Percentiles rank a stretch among this genome's conserved stretches.
Conservation (phyloP, 352 stramenopile species). For the Pythium brachiatum region DNA sequence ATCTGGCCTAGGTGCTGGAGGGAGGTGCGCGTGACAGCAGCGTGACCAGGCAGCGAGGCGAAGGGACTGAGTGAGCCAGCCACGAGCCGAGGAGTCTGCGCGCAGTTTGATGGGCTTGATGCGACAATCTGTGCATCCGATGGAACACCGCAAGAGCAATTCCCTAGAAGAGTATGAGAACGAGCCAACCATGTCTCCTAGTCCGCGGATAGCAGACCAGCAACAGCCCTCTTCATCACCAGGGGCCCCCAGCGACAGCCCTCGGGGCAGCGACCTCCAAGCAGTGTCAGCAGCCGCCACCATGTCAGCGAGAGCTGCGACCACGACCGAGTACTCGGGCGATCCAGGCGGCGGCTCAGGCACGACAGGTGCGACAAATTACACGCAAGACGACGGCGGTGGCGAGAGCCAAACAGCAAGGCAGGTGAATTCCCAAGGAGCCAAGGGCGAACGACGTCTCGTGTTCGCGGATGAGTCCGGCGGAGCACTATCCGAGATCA, state of each 20-base stretch:
- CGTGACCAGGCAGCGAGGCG: not conserved
- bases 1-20: constrained; percentile 4
- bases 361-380: not conserved
- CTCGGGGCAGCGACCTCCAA: constrained; percentile 15
- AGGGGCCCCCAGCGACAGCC: constrained; percentile 10
- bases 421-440: not conserved
- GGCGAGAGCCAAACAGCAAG: constrained; percentile 4
- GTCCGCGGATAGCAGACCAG: constrained; percentile 33
- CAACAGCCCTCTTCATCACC: constrained; percentile 11
- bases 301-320: constrained; percentile 13
- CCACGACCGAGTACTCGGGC: not conserved
- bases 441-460: constrained; percentile 44
- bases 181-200: constrained; percentile 20
- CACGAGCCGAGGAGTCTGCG: constrained; percentile 17
- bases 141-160: constrained; percentile 34
- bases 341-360: not conserved
- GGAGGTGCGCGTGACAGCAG: constrained; percentile 4
- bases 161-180: constrained; percentile 26
- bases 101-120: constrained; percentile 46
- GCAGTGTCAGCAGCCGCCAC: constrained; percentile 14
- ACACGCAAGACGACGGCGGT: not conserved
- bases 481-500: constrained; percentile 55
- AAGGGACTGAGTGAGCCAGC: constrained; percentile 5
- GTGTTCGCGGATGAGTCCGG: constrained; percentile 69
- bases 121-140: constrained; percentile 64